These are phyloP conservation scores for Tolypocladium tundrense DNA, from an alignment of 2,329 filamentous ascomycete genomes.

Conservation along the genomic window DNA sequence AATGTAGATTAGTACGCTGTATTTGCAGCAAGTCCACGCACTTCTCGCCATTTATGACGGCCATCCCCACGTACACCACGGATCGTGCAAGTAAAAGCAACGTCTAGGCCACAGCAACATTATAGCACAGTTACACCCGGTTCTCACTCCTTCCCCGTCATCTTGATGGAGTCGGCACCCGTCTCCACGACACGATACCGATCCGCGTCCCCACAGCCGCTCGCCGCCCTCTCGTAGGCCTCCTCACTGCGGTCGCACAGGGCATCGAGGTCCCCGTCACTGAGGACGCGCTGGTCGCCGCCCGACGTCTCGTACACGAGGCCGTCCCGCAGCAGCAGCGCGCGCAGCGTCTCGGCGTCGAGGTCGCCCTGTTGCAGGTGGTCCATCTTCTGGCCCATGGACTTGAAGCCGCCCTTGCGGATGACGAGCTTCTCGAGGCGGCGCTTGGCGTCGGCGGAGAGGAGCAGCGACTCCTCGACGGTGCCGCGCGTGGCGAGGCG, in stretches of 20 bases:
- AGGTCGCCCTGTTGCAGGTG: conserved; percentile 36
- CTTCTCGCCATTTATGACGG: too few species aligned
- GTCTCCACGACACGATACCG: conserved; percentile 75
- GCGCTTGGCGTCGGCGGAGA: conserved; percentile 84
- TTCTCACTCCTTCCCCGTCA: conserved; percentile 15
- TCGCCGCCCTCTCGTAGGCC: conserved; percentile 62
- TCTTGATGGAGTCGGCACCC: conserved; percentile 40
- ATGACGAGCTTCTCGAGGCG: conserved; percentile 91
- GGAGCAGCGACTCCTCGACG: conserved; percentile 77
- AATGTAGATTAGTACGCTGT: background rate
- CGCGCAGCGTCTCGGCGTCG: conserved; percentile 50
- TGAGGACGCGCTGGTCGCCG: conserved; percentile 57
- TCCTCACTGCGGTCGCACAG: conserved; percentile 65
- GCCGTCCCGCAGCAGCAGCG: conserved; percentile 62
- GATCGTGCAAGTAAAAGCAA: background rate
- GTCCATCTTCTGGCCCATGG: conserved; percentile 52
- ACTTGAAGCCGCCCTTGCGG: conserved; percentile 77
- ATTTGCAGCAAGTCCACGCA: background rate
- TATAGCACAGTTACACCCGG: background rate
- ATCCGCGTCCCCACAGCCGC: conserved; percentile 62
- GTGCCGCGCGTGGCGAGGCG: conserved; percentile 88
- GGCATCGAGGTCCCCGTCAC: conserved; percentile 64
- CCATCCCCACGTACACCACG: background rate
- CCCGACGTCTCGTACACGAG: conserved; percentile 40
- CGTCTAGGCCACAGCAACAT: background rate